Conservation (phyloP, 352 stramenopile genomes). For the Aphanomyces invadans region DNA sequence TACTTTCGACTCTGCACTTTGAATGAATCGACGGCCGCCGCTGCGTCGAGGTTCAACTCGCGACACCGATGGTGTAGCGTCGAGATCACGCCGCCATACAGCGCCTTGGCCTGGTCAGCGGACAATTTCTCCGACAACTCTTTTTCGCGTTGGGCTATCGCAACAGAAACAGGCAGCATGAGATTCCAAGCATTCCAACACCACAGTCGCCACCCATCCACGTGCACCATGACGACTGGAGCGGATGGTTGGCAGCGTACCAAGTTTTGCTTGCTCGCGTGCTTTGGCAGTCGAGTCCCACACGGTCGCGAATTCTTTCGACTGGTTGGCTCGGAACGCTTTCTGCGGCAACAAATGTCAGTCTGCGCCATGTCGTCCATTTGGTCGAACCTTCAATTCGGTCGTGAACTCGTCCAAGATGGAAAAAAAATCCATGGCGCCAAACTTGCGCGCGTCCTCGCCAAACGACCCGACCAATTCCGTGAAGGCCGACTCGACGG, state of each 20-base stretch:
- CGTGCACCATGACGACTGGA: too few relatives aligned
- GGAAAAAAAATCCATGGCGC: constrained; percentile 74
- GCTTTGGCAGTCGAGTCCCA: constrained; percentile 35
- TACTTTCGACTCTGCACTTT: constrained; percentile 21
- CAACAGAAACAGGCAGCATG: too few relatives aligned
- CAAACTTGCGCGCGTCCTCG: constrained; percentile 72
- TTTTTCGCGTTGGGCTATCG: constrained; percentile 38
- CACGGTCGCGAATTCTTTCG: constrained; percentile 74
- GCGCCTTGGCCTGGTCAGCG: constrained; percentile 36
- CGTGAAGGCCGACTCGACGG: constrained; percentile 62
- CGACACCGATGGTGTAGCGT: not conserved
- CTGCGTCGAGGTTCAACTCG: constrained; percentile 1
- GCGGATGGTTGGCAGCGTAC: too few relatives aligned
- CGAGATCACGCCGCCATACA: constrained; percentile 16
- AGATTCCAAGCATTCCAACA: too few relatives aligned
- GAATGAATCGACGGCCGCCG: not conserved
- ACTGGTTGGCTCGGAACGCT: constrained; percentile 80
- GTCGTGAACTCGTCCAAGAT: constrained; percentile 78
- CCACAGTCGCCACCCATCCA: too few relatives aligned
- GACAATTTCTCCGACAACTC: constrained; percentile 52
- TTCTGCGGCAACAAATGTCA: constrained; percentile 36
- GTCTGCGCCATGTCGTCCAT: too few relatives aligned
- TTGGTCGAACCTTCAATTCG: constrained; percentile 64
- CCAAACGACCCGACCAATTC: constrained; percentile 77
- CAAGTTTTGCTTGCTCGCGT: not conserved